These are phyloP conservation scores for Panicum miliaceum DNA, from an alignment of 176 grass and related monocot genomes.

Conservation along the genomic window DNA sequence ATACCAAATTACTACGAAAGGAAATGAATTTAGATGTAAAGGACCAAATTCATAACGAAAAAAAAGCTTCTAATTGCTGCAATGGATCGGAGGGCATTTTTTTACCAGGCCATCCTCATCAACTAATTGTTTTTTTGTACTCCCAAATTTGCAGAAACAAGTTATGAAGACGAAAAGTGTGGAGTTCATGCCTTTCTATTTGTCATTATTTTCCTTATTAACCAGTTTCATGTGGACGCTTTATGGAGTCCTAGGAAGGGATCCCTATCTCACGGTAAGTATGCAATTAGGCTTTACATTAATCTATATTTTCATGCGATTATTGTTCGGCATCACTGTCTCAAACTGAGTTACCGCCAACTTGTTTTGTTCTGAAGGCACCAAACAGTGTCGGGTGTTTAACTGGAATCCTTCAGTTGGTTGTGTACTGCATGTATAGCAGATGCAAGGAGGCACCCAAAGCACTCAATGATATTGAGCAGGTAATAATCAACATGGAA, in stretches of 20 bases:
- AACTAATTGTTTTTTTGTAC: background rate
- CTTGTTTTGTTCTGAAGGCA: constrained; percentile 44
- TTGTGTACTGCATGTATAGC: constrained; percentile 72
- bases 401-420: constrained; percentile 66
- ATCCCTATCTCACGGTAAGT: constrained; percentile 69
- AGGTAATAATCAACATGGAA: background rate
- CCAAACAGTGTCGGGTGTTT: constrained; percentile 68
- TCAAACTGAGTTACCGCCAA: constrained; percentile 9
- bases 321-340: background rate
- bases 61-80: background rate
- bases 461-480: constrained; percentile 30
- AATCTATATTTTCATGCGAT: background rate
- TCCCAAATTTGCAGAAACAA: constrained; percentile 43
- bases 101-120: background rate
- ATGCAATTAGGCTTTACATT: background rate
- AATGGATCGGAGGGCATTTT: background rate
- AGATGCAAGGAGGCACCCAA: constrained; percentile 43
- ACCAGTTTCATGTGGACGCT: constrained; percentile 62
- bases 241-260: constrained; percentile 70
- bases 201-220: constrained; percentile 77
- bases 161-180: constrained; percentile 80
- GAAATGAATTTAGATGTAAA: constrained; percentile 19
- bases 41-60: background rate
- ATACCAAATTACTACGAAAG: background rate
- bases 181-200: constrained; percentile 87